Conservation (phyloP, 2,329 filamentous ascomycete species). For the Paradendryphiella salina region DNA sequence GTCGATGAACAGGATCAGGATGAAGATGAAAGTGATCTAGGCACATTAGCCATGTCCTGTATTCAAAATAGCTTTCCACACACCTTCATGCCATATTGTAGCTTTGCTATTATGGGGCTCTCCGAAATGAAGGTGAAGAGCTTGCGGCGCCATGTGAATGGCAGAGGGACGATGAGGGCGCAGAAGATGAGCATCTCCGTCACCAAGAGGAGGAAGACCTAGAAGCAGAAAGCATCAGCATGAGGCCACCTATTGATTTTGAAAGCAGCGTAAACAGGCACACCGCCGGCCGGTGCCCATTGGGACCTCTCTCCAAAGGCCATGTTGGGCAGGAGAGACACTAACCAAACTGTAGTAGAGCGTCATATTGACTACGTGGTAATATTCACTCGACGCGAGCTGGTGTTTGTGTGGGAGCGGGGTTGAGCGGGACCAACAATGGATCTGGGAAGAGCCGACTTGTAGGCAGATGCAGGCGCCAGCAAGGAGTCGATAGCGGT, state of each 20-base stretch:
- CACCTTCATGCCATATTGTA: conserved; percentile 95
- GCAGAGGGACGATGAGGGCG: conserved; percentile 81
- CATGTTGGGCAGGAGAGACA: conserved; percentile 16
- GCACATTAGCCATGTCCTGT: conserved; percentile 14
- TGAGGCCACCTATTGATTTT: conserved; percentile 15
- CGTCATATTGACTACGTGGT: conserved; percentile 60
- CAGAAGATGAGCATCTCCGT: conserved; percentile 82
- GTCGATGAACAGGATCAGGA: conserved; percentile 96
- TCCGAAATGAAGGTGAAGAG: conserved; percentile 97
- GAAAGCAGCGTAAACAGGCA: conserved; percentile 1
- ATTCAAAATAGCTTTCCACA: background rate
- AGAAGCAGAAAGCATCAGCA: conserved; percentile 35
- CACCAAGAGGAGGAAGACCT: conserved; percentile 84
- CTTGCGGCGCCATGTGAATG: conserved; percentile 81
- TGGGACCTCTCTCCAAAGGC: too few relatives aligned
- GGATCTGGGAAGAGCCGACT: conserved; percentile 4
- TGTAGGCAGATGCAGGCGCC: background rate
- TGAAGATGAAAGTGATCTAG: conserved; percentile 96
- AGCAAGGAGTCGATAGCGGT: conserved; percentile 2
- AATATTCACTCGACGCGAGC: conserved; percentile 21
- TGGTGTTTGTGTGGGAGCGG: conserved; percentile 29
- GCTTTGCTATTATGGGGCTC: conserved; percentile 79
- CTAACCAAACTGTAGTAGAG: conserved; percentile 70
- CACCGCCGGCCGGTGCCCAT: background rate
- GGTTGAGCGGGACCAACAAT: conserved; percentile 18